Evolutionary conservation across 2,329 filamentous ascomycete genomes (phyloP).

Genomic region (Emydomyces testavorans): DNA sequence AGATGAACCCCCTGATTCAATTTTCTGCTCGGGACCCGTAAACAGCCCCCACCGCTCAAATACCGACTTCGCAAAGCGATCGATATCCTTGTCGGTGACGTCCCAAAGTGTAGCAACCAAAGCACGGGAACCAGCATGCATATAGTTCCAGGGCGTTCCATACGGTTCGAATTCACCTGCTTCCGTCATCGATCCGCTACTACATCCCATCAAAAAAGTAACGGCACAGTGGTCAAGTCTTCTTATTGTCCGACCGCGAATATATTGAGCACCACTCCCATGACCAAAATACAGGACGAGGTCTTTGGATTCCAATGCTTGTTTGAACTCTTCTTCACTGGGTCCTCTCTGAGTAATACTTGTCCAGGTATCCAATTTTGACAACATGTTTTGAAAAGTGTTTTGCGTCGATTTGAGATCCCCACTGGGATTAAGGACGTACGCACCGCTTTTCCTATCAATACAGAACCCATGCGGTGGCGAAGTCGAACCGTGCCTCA

Average conservation of each 20-base stretch:
- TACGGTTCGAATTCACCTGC: constrained; percentile 82
- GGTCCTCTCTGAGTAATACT: constrained; percentile 58
- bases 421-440: constrained; percentile 78
- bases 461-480: constrained; percentile 43
- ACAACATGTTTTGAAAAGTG: constrained; percentile 58
- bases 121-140: constrained; percentile 75
- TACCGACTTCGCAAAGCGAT: constrained; percentile 68
- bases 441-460: constrained; percentile 39
- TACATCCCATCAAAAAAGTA: constrained; percentile 88
- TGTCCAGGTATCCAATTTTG: constrained; percentile 48
- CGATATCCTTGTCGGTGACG: constrained; percentile 94
- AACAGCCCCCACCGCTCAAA: constrained; percentile 82
- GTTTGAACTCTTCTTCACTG: constrained; percentile 64
- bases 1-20: not conserved
- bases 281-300: constrained; percentile 92
- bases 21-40: constrained; percentile 22
- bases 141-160: constrained; percentile 81
- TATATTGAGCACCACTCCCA: constrained; percentile 88
- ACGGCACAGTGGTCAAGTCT: constrained; percentile 67
- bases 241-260: constrained; percentile 71
- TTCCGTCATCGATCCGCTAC: constrained; percentile 67
- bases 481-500: constrained; percentile 15
- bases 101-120: constrained; percentile 94
- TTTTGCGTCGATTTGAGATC: constrained; percentile 72
- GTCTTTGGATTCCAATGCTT: constrained; percentile 53